Base-by-base conservation (phyloP, 306 rosid species). In the Argentina anserina region DNA sequence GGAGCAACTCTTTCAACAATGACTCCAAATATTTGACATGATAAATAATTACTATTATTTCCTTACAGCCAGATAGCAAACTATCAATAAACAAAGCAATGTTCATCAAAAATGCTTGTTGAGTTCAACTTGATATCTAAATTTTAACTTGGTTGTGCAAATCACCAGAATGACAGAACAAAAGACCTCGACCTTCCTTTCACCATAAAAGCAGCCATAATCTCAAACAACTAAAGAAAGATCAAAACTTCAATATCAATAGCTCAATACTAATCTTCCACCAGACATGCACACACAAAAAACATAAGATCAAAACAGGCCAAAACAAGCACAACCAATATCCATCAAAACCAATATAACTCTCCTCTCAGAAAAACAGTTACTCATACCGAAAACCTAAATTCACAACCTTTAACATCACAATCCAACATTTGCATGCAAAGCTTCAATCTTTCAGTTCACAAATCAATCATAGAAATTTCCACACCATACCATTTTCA, bases 401-500 rank as follows among this genome's bases (percentile, higher is more conserved):
- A 62, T 14, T 0, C 66, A 33, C 11, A 33, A 15, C 66, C 10
- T 31, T 31, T 9, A 52, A 52, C 33, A 14, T 34, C 33, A 36
- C 25, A n/a, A 71, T 46, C 12, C 21, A 31, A 62, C 65, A 75
- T 60, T 78, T 70, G 66, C 80, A 83, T 40, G 73, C 43, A 45
- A 67, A 63, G 79, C 50, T 69, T 71, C 58, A 53, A 59, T 49
- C 66, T 34, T 59, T 6, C 66, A 61, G 1, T 33, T 18, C 3
- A 4, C 66, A 33, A 17, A 33, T 56, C 56, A 58, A 74, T 40
- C 68, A 67, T 18, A 50, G 70, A 61, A 3, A 25, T 11, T 12
- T 83, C 67, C 9, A 36, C 29, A 75, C 53, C 73, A 46, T 83
- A 85, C 94, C 94, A 89, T 85, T 71, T 71, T 66, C 23, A 62